Base-by-base conservation (phyloP, 164 flowering plant species). In the Platanus orientalis region DNA sequence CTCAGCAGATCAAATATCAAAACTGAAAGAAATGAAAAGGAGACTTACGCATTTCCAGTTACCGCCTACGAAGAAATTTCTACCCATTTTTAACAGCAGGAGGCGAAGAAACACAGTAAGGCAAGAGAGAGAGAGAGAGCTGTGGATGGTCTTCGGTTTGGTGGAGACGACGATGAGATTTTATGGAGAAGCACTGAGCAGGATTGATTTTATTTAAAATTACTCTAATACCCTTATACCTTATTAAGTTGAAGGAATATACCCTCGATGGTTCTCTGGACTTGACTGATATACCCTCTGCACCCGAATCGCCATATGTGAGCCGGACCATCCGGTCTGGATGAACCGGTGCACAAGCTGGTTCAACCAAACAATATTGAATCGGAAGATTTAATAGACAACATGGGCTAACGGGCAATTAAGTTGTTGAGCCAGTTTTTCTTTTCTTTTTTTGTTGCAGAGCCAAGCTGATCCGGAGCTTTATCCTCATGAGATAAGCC, bases 31-130 rank as follows among this genome's bases (percentile, higher is more conserved):
- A 14, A 7, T 36, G 13, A 36, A 36, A 3, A 36, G 1, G 42
- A 66, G 21, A 70, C 82, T 54, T 76, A 88, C 95, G 80, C 95
- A 90, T 90, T 90, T 90, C 97, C 94, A 90, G 85, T 90, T 88
- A 71, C 97, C 97, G 60, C 97, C 97, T 69, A 90, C 89, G 87
- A 90, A 80, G 83, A 90, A 90, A 61, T 80, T 88, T 24, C 94
- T 68, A 63, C 73, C 90, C 97, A 90, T 88, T 24, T 67, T 66
- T 23, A 30, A 30, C 19, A 27, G 14, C 30, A 47, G n/a, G 49
- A 49, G 16, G 25, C 17, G 44, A 53, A 52, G 55, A 52, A 24
- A 2, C 1, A 14, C 28, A 52, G 10, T 9, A 52, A 12, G 6
- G 7, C 55, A 20, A 3, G 21, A 48, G 11, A 9, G 0, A 13